Evolutionary conservation across 2,329 filamentous ascomycete species (phyloP).

Genomic region (Emergomyces orientalis): DNA sequence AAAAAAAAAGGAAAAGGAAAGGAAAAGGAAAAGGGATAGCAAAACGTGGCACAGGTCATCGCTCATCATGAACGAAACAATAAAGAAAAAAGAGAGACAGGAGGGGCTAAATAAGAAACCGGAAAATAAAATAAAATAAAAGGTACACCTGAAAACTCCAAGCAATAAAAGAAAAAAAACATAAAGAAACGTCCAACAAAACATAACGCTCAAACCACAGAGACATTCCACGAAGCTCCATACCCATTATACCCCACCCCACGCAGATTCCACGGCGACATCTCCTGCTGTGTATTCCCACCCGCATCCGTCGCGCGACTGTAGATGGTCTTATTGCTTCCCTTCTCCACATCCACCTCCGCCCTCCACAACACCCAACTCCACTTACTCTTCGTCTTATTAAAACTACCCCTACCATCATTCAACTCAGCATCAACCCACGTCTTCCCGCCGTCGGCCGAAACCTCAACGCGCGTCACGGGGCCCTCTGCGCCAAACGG

Average conservation of each 20-base stretch:
- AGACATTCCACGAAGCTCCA: constrained; percentile 43
- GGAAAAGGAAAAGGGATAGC: too few relatives aligned
- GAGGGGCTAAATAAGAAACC: too few relatives aligned
- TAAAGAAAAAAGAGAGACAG: too few relatives aligned
- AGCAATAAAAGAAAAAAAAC: background rate
- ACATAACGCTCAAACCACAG: background rate
- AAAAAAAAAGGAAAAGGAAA: too few relatives aligned
- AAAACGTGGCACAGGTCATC: too few relatives aligned
- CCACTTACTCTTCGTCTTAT: constrained; percentile 38
- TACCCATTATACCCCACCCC: constrained; percentile 54
- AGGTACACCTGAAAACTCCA: background rate
- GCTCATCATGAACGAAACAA: too few relatives aligned
- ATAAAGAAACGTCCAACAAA: background rate
- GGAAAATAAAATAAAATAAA: too few relatives aligned
- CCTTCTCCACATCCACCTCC: constrained; percentile 30
- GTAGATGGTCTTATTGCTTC: constrained; percentile 38
- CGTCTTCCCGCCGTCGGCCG: constrained; percentile 39
- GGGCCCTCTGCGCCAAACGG: constrained; percentile 46
- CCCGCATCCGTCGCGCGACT: constrained; percentile 47
- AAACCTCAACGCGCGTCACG: constrained; percentile 46
- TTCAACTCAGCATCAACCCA: constrained; percentile 43
- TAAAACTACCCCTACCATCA: constrained; percentile 12
- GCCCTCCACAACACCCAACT: constrained; percentile 49
- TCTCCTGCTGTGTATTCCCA: constrained; percentile 43
- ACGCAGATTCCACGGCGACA: constrained; percentile 49